Evolutionary conservation across 2,329 filamentous ascomycete genomes (phyloP).

Genomic region (Coniella lustricola): DNA sequence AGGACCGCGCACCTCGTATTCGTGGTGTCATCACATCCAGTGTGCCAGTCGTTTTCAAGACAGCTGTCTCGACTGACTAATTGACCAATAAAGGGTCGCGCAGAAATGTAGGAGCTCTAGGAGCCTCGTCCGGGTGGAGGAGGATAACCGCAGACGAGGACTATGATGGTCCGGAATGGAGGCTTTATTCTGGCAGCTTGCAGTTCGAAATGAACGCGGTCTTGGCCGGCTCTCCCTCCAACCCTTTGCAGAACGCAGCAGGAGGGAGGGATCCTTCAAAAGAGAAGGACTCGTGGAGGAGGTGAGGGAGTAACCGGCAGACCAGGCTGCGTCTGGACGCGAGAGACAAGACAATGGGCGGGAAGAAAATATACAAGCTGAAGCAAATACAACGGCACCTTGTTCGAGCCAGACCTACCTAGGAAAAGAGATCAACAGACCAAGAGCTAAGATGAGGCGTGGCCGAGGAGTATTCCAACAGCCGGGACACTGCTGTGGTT

Average conservation of each 20-base stretch:
- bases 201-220: constrained; percentile 5
- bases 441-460: too few relatives aligned
- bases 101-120: constrained; percentile 24
- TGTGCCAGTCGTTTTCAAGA: too few relatives aligned
- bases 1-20: too few relatives aligned
- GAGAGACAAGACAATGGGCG: neutral
- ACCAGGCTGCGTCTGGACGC: constrained; percentile 6
- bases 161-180: constrained; percentile 27
- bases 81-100: too few relatives aligned
- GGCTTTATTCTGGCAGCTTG: constrained; percentile 24
- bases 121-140: constrained; percentile 26
- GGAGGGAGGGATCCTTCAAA: constrained; percentile 23
- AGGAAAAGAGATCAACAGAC: neutral
- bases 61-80: too few relatives aligned
- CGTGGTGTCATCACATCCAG: too few relatives aligned
- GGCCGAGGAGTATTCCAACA: too few relatives aligned
- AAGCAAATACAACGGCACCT: too few relatives aligned
- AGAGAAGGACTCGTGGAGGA: constrained; percentile 20
- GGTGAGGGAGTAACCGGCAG: constrained; percentile 14
- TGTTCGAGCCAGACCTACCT: neutral
- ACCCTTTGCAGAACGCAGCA: constrained; percentile 25
- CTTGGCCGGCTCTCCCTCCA: constrained; percentile 21
- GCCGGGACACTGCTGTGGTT: too few relatives aligned
- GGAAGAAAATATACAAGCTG: too few relatives aligned
- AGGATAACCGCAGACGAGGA: constrained; percentile 24